Evolutionary conservation across 2,329 filamentous ascomycete species (phyloP).

Genomic region (Biscogniauxia marginata): DNA sequence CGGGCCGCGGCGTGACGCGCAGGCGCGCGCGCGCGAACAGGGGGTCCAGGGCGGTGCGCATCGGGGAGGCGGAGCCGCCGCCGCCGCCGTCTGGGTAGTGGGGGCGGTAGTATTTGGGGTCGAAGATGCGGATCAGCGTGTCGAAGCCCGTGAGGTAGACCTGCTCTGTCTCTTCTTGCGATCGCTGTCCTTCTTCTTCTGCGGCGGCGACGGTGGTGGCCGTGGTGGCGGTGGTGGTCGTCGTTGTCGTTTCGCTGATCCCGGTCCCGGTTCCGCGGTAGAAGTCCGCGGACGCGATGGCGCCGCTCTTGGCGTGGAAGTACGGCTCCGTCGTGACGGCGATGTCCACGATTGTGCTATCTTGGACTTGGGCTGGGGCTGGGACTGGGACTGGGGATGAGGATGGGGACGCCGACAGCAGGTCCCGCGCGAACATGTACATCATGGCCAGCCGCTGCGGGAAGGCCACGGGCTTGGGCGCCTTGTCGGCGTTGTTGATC

Average conservation of each 20-base stretch:
- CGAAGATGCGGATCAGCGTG: slow-evolving; percentile 69
- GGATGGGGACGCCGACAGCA: slow-evolving; percentile 32
- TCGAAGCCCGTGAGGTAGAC: slow-evolving; percentile 74
- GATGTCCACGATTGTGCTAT: slow-evolving; percentile 54
- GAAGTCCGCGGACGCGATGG: slow-evolving; percentile 48
- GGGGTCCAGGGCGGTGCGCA: slow-evolving; percentile 55
- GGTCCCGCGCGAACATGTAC: slow-evolving; percentile 62
- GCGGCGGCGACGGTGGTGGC: not conserved
- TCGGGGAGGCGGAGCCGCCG: too few relatives aligned
- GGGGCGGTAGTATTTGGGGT: slow-evolving; percentile 67
- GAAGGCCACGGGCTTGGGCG: slow-evolving; percentile 65
- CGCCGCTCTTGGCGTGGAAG: slow-evolving; percentile 68
- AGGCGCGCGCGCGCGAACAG: slow-evolving; percentile 64
- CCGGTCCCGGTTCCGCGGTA: too few relatives aligned
- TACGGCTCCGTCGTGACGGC: slow-evolving; percentile 70
- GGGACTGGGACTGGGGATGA: not conserved
- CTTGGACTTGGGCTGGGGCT: not conserved
- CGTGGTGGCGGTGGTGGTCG: not conserved
- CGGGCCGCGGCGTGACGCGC: slow-evolving; percentile 62
- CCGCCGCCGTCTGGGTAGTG: too few relatives aligned
- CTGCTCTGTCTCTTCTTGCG: slow-evolving; percentile 43
- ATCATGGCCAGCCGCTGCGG: slow-evolving; percentile 69
- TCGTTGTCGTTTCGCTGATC: too few relatives aligned
- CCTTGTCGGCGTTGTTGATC: slow-evolving; percentile 66
- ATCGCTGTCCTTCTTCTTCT: slow-evolving; percentile 2